These are phyloP conservation scores for Trichocladium uniseriatum DNA, from an alignment of 495 filamentous ascomycete genomes.

Conservation along the genomic window DNA sequence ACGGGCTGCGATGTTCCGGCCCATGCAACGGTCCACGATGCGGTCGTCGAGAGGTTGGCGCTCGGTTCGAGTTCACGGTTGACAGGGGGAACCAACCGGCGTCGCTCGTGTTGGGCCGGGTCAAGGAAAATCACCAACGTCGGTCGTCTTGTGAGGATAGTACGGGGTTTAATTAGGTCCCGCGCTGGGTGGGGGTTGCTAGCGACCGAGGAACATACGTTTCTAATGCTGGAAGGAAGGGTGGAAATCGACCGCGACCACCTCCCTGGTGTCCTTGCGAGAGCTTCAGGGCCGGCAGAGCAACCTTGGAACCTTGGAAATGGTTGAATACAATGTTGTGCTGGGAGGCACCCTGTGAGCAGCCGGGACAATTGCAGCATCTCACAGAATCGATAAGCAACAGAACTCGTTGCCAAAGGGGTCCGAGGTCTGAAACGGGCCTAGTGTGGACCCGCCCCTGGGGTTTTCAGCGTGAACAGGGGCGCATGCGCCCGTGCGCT, in stretches of 20 bases:
- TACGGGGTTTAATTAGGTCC: background rate
- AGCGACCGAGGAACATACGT: background rate
- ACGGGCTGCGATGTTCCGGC: conserved; percentile 4
- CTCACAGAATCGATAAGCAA: conserved; percentile 22
- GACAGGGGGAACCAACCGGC: background rate
- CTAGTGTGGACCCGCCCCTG: conserved; percentile 18
- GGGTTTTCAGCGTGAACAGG: background rate
- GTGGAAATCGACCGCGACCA: conserved; percentile 2
- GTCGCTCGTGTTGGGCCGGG: background rate
- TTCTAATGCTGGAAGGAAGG: background rate
- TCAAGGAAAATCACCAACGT: conserved; percentile 5
- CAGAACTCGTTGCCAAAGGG: conserved; percentile 15
- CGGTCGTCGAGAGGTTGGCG: conserved; percentile 3
- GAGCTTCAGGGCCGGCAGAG: conserved; percentile 2
- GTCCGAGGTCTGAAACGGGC: conserved; percentile 21
- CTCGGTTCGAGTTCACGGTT: background rate
- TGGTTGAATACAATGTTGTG: conserved; percentile 5
- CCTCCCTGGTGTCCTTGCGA: conserved; percentile 4
- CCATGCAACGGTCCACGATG: background rate
- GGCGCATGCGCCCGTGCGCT: conserved; percentile 1
- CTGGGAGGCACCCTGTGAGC: conserved; percentile 3
- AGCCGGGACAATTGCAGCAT: conserved; percentile 9
- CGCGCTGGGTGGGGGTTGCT: background rate
- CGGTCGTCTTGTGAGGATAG: background rate
- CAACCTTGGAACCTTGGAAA: background rate